Evolutionary conservation across 768 basidiomycete species (phyloP).

Genomic region (Lenzites betulinus): DNA sequence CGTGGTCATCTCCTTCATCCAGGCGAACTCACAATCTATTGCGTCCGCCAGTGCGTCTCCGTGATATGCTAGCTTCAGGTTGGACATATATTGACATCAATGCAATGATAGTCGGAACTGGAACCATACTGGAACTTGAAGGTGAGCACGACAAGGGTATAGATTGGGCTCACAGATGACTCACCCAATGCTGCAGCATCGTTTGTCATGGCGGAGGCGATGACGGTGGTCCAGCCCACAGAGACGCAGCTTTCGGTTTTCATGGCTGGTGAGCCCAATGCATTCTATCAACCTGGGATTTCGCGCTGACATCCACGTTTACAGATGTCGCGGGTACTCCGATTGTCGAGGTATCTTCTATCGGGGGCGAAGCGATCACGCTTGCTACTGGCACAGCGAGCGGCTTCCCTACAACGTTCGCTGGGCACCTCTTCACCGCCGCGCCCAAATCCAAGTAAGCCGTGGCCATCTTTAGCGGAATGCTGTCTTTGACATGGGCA

Average conservation of each 20-base stretch:
- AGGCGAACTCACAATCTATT: constrained; percentile 2
- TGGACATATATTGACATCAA: neutral
- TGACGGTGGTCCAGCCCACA: constrained; percentile 17
- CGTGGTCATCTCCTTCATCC: neutral
- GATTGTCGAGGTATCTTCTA: constrained; percentile 26
- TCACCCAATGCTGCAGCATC: constrained; percentile 10
- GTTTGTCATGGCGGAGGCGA: constrained; percentile 18
- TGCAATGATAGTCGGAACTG: neutral
- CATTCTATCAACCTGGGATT: neutral
- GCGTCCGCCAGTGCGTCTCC: neutral
- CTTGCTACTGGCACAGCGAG: constrained; percentile 23
- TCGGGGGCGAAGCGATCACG: constrained; percentile 29
- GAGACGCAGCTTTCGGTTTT: constrained; percentile 22
- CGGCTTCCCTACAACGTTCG: constrained; percentile 22
- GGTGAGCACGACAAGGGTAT: neutral
- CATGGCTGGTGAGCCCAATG: constrained; percentile 13
- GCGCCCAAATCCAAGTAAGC: constrained; percentile 13
- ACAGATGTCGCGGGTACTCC: constrained; percentile 23
- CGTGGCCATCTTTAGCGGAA: neutral
- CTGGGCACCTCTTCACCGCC: constrained; percentile 27
- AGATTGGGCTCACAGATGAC: neutral
- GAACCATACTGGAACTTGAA: neutral
- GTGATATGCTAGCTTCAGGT: neutral
- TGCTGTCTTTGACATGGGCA: neutral
- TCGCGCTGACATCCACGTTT: neutral